Base-by-base conservation (phyloP, 352 stramenopile genomes). In the Phytophthora pini region DNA sequence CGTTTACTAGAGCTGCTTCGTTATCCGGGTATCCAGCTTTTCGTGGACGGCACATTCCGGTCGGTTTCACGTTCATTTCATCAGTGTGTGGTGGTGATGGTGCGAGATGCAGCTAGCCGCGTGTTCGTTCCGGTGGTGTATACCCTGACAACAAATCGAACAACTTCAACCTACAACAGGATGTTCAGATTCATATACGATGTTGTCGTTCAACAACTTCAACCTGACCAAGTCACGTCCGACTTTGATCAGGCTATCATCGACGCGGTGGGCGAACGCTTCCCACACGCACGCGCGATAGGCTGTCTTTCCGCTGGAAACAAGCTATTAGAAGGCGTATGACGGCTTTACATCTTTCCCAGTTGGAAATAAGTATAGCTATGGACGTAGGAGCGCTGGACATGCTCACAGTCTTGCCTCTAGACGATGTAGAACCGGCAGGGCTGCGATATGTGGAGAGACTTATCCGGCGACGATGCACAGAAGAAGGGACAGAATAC, bases 1-100 rank as follows among this genome's bases (percentile, higher is more conserved):
- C 15, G 38, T 1, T 40, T 76, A 3, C 12, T 76, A 0, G 12
- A 49, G 36, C 5, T 47, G 7, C 34, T 47, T 38, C 34, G 2
- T 6, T n/a, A 45, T 60, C 11, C 55, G 56, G 2, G 45, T 22
- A 2, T 48, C 56, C 51, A 38, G 34, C 0, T 69, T 20, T 76
- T 72, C 22, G 34, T 74, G 0, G 72, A 79, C 32, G 68, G 68
- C 0, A 66, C 68, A 0, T 76, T 76, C 22, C 48, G 59, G 6
- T 55, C 27, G 5, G 56, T 58, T 0, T 43, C 64, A 15, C 17
- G 34, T 13, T 32, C 8, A 11, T 72, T 77, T 34, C n/a, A 64
- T 0, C 49, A 70, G 22, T 73, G 63, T 31, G 36, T 65, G 26
- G 20, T 76, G 13, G 2, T 74, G 2, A 73, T 77, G 53, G 44